Evolutionary conservation across 768 basidiomycete genomes (phyloP), one percentile per base, ranked within the genome.

Genomic region (Tricholoma sp.): DNA sequence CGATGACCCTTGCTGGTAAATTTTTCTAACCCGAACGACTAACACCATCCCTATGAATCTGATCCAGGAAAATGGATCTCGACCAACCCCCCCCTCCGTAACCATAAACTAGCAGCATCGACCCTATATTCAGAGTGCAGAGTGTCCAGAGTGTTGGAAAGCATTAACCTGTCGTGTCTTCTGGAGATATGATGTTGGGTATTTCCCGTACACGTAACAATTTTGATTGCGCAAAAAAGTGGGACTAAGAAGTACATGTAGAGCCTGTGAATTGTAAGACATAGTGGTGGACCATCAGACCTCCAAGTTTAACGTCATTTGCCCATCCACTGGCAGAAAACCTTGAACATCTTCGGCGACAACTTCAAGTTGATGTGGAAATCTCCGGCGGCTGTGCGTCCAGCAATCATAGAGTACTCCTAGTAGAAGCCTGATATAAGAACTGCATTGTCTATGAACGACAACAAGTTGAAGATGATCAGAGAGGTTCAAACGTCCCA

Each of bases 81-180:
- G n/a, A n/a, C n/a, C n/a, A n/a, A n/a, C n/a, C n/a, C n/a, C n/a
- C n/a, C n/a, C n/a, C n/a, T n/a, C n/a, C n/a, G n/a, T n/a, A n/a
- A n/a, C n/a, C n/a, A n/a, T n/a, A n/a, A n/a, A n/a, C n/a, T n/a
- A 65, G 36, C 33, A 53, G 15, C 33, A 65, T 57, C 20, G 39
- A 18, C 53, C 45, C 44, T 10, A 53, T 31, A 52, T n/a, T n/a
- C n/a, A n/a, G n/a, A n/a, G n/a, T n/a, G n/a, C n/a, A n/a, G n/a
- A n/a, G n/a, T n/a, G n/a, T 54, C 50, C 7, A 53, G 32, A 13
- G 33, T 48, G 12, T 33, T 58, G 34, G 31, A 36, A 18, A 53
- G 45, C 39, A 51, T 50, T 41, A 61, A 45, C 48, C 54, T 60
- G 32, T 59, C 48, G 34, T 56, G 50, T 65, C 64, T 18, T 58